Evolutionary conservation across 2,329 filamentous ascomycete species (phyloP), one percentile per base, ranked within the genome.

Genomic region (Hypoxylon sp.): DNA sequence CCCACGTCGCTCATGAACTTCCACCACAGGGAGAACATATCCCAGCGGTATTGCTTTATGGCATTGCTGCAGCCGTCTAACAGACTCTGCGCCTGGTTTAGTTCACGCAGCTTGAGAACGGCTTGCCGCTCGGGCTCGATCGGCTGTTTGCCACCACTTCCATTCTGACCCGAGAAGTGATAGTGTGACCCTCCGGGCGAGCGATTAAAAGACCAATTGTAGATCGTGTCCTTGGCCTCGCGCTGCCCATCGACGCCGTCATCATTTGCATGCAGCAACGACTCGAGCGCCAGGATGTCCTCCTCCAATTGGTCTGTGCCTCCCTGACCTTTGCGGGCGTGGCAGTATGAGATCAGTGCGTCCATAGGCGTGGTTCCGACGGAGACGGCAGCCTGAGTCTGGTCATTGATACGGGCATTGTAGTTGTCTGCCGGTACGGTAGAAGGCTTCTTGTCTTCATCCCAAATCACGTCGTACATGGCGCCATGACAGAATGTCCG

Each of bases 1-100:
- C 10, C 6, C 13, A 68, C 55, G 44, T 76, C 74, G 48, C 61
- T 75, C 1, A 79, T 69, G 42, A 75, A 82, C 54, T 80, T 78
- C 81, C 81, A 84, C 81, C 81, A 84, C 2, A 69, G n/a, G 0
- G 80, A 74, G 61, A 83, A 83, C 70, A 83, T 71, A 10, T 81
- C 75, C 81, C 82, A 83, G 31, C 75, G 76, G 15, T 72, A 57
- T 32, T 76, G 72, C n/a, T 59, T 48, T 3, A 72, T 48, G 10
- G 66, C 50, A 6, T 73, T 71, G 11, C 19, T 56, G 24, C 63
- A 66, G 0, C 69, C 61, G 21, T 80, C 78, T 0, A 74, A 62
- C 6, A 72, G 65, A 1, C 17, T 6, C 65, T 79, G 74, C 1
- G 44, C 56, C 24, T 74, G 56, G 46, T 78, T 78, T 10, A 78